Percentiles rank a stretch among this genome's conserved stretches.
These are phyloP conservation scores for Malus hybrid DNA, from an alignment of 331 rosid species.

Conservation along the genomic window DNA sequence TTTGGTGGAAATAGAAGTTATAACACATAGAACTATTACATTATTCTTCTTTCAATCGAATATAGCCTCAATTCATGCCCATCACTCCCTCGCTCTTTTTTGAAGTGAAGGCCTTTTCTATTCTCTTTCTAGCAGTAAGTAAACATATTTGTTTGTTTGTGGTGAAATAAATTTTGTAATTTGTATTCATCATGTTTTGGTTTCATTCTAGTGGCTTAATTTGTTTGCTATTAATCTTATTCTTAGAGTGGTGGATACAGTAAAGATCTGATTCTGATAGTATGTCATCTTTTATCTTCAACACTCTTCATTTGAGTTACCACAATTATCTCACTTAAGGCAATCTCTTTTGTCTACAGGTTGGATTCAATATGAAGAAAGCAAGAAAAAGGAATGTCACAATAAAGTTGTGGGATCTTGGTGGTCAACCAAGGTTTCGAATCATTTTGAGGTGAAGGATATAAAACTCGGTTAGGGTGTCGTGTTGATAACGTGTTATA, in stretches of 20 bases:
- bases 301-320: background rate
- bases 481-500: too few relatives aligned
- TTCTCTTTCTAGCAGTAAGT: constrained; percentile 37
- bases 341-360: constrained; percentile 3
- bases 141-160: background rate
- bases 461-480: background rate
- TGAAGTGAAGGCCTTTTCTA: too few relatives aligned
- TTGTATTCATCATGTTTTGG: background rate
- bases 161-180: background rate
- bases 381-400: constrained; percentile 4
- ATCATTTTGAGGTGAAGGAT: constrained; percentile 20
- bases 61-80: too few relatives aligned
- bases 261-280: constrained; percentile 61
- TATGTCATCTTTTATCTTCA: constrained; percentile 15
- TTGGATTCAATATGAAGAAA: constrained; percentile 12
- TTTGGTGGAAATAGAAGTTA: too few relatives aligned
- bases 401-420: constrained; percentile 16
- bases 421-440: constrained; percentile 23
- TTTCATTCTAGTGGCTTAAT: constrained; percentile 12
- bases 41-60: too few relatives aligned
- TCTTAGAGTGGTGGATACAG: constrained; percentile 46
- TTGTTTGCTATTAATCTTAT: constrained; percentile 8
- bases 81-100: too few relatives aligned
- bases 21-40: too few relatives aligned
- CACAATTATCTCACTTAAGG: background rate